phyloP scores from a whole-genome alignment of 345 rosid species.

The Camelina neglecta region DNA sequence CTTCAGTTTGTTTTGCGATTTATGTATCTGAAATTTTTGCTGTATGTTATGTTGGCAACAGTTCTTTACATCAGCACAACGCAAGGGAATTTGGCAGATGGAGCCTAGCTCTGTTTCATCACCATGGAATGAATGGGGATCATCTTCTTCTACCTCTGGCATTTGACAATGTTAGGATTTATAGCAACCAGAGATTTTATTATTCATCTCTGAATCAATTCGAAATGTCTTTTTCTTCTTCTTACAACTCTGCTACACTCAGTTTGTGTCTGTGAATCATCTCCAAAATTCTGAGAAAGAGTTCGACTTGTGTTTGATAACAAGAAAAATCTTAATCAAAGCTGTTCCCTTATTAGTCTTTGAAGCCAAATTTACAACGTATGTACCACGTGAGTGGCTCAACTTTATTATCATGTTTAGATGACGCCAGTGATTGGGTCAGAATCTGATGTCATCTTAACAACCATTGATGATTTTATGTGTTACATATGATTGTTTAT shows the following conservation, averaged over 20 bases:
- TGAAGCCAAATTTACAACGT: neutral
- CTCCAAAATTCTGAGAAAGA: neutral
- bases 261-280: neutral
- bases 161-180: neutral
- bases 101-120: constrained; percentile 46
- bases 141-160: constrained; percentile 12
- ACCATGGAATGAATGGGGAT: neutral
- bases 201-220: neutral
- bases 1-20: neutral
- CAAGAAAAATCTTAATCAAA: neutral
- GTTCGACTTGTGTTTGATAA: neutral
- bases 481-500: neutral
- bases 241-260: constrained; percentile 3
- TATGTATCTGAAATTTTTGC: neutral
- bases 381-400: neutral
- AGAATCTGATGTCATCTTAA: constrained; percentile 9
- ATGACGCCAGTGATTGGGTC: neutral
- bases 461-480: neutral
- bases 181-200: neutral
- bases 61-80: constrained; percentile 84
- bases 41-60: constrained; percentile 40
- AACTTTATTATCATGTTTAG: neutral
- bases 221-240: neutral
- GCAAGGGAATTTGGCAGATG: constrained; percentile 78
- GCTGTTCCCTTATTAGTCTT: neutral